Evolutionary conservation across 768 basidiomycete genomes (phyloP).

Genomic region (Xanthoconium purpureum): DNA sequence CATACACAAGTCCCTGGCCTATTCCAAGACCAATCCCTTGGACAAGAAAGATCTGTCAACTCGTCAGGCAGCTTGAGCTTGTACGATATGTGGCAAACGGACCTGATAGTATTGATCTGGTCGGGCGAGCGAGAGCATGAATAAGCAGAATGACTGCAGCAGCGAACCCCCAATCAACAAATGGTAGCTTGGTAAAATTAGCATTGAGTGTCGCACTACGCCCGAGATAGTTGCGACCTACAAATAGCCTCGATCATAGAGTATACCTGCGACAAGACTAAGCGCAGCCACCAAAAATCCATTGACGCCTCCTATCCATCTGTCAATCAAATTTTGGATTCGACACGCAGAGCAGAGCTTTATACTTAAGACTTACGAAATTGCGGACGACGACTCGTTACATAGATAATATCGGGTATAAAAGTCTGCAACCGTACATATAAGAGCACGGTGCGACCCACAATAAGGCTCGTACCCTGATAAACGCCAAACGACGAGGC

Average conservation of each 20-base stretch:
- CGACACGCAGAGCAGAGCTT: neutral
- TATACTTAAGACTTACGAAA: conserved; percentile 32
- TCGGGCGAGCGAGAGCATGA: conserved; percentile 45
- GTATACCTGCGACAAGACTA: conserved; percentile 41
- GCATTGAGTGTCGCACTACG: neutral
- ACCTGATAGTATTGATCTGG: conserved; percentile 44
- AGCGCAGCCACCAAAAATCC: conserved; percentile 37
- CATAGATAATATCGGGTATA: conserved; percentile 38
- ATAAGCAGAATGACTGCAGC: conserved; percentile 40
- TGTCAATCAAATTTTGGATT: conserved; percentile 7
- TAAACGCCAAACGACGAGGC: conserved; percentile 39
- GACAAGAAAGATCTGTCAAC: conserved; percentile 42
- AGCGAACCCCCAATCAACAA: conserved; percentile 44
- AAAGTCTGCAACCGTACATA: conserved; percentile 30
- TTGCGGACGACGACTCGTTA: conserved; percentile 32
- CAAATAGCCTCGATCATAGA: conserved; percentile 54
- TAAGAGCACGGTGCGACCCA: neutral
- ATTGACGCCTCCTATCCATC: conserved; percentile 49
- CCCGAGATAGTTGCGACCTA: conserved; percentile 9
- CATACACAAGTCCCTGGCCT: conserved; percentile 43
- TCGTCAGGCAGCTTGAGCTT: neutral
- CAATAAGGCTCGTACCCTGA: conserved; percentile 27
- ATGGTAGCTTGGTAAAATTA: conserved; percentile 34
- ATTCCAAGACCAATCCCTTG: conserved; percentile 50
- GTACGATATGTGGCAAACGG: conserved; percentile 1